Base-by-base conservation (phyloP, 192 early-diverging fungal species). In the Mortierella hygrophila region DNA sequence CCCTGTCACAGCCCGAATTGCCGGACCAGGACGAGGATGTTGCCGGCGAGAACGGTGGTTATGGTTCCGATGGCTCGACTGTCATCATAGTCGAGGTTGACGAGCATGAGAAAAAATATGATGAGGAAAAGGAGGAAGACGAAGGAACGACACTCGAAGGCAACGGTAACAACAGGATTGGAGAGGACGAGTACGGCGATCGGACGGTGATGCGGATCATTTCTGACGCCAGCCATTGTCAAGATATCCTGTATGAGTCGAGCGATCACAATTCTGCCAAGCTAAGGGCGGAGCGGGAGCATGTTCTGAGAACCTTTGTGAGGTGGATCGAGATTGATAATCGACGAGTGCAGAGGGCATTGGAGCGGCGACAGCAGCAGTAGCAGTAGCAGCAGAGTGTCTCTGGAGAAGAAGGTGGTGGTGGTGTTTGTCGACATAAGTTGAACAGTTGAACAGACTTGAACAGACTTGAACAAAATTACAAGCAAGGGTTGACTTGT, bases 171-270 rank as follows among this genome's bases (percentile, higher is more conserved):
- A 29, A 15, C 0, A 15, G 40, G 23, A 42, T 32, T 10, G 38
- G n/a, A 0, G 49, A 70, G 15, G n/a, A 21, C 4, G 16, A 40
- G 26, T 40, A 29, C 18, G 38, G 40, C 32, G 82, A 83, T 4
- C 68, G 65, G 40, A 85, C 60, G 8, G 72, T 77, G 9, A 37
- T 86, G 23, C 32, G 79, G 35, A 86, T 86, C 38, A 86, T 86
- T 7, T 76, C 84, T 7, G 72, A 76, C 13, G 79, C 84, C 3
- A 81, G 84, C 20, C 79, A 86, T 42, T 86, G 84, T 37, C 84
- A 81, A 13, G 84, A 81, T 70, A 86, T 86, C 55, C 54, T 86
- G 23, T 86, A 86, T 68, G 79, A 81, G 18, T 86, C 79, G 5
- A 70, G 46, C 16, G 79, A 86, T 63, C 70, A 63, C 35, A 63